Conservation (phyloP, 208 protist species). For the Crithidia bombi region DNA sequence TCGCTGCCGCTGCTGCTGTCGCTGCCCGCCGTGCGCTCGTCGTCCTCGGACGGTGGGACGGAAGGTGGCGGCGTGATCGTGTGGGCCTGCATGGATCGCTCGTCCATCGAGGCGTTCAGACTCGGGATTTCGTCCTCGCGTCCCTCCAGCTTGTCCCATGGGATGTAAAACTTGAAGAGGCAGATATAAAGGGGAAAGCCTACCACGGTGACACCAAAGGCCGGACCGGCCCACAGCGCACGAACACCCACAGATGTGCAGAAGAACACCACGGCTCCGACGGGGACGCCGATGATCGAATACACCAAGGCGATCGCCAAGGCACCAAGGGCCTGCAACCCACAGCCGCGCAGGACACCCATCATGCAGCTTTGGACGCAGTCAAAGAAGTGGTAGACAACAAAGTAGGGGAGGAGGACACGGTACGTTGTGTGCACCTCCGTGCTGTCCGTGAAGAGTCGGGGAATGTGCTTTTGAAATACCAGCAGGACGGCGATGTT, state of each 20-base stretch:
- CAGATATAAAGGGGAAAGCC: constrained; percentile 76
- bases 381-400: constrained; percentile 76
- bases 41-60: constrained; percentile 9
- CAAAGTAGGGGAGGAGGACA: constrained; percentile 46
- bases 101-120: constrained; percentile 39
- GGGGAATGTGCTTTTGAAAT: constrained; percentile 42
- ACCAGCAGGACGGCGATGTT: constrained; percentile 50
- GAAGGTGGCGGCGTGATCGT: constrained; percentile 17
- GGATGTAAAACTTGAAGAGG: constrained; percentile 67
- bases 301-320: constrained; percentile 70
- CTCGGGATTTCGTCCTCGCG: constrained; percentile 37
- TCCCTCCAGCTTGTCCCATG: constrained; percentile 51
- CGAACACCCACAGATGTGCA: constrained; percentile 56
- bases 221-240: constrained; percentile 76
- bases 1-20: neutral
- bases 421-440: constrained; percentile 41
- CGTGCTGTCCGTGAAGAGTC: constrained; percentile 55
- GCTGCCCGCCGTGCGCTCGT: constrained; percentile 7
- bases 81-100: constrained; percentile 23
- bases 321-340: constrained; percentile 66
- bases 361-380: constrained; percentile 80
- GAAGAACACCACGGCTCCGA: constrained; percentile 69
- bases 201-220: constrained; percentile 53
- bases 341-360: constrained; percentile 79
- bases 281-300: constrained; percentile 71